Conservation (phyloP, 2,329 filamentous ascomycete genomes). For the Trichophyton benhamiae region DNA sequence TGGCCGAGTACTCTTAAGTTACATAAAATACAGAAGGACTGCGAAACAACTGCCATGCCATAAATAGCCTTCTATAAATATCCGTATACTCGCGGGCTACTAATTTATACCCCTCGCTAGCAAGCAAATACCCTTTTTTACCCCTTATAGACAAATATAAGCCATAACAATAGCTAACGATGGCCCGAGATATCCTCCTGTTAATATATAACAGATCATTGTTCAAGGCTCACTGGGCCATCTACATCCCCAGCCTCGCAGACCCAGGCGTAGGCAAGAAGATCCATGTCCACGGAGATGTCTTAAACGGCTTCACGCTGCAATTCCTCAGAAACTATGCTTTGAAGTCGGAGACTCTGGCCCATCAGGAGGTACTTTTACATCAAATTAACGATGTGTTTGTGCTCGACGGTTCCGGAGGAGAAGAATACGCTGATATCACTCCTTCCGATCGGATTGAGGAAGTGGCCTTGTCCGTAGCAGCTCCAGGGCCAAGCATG, state of each 20-base stretch:
- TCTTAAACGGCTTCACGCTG: constrained; percentile 14
- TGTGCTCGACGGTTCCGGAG: neutral
- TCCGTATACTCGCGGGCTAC: too few relatives aligned
- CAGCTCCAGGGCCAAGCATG: constrained; percentile 16
- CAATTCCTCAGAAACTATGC: constrained; percentile 17
- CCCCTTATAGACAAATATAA: too few relatives aligned
- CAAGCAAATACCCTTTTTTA: neutral
- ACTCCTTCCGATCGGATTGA: constrained; percentile 13
- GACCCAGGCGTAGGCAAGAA: constrained; percentile 14
- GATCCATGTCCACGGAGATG: constrained; percentile 17
- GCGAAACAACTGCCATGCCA: too few relatives aligned
- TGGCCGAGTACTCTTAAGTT: too few relatives aligned
- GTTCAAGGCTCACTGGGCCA: constrained; percentile 20
- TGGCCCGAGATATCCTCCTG: constrained; percentile 14
- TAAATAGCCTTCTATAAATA: too few relatives aligned
- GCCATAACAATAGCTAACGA: neutral
- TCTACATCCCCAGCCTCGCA: constrained; percentile 15
- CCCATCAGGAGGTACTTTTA: neutral
- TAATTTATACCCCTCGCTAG: neutral
- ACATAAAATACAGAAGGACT: too few relatives aligned
- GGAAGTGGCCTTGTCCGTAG: constrained; percentile 14
- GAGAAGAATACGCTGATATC: constrained; percentile 2
- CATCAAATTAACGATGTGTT: neutral
- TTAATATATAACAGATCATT: constrained; percentile 16
- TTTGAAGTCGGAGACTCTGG: constrained; percentile 3